Conservation (phyloP, 2,329 filamentous ascomycete species). For the Emericellopsis atlantica region DNA sequence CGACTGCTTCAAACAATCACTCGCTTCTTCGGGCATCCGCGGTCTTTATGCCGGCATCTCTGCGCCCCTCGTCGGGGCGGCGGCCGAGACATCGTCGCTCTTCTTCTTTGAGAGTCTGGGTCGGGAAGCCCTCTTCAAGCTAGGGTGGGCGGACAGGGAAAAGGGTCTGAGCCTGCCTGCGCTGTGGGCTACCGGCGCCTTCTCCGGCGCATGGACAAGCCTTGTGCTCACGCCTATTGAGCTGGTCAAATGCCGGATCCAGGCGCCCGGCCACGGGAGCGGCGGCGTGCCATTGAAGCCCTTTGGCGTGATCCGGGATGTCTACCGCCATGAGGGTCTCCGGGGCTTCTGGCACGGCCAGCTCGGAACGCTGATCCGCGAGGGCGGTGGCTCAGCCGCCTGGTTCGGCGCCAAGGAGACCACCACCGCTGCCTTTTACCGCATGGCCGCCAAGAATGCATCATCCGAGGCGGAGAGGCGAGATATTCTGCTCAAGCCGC, state of each 20-base stretch:
- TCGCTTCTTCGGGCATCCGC: slow-evolving; percentile 64
- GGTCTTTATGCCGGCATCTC: slow-evolving; percentile 88
- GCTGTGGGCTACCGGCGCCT: slow-evolving; percentile 69
- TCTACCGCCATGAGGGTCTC: slow-evolving; percentile 74
- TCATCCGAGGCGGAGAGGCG: slow-evolving; percentile 25
- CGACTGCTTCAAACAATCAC: slow-evolving; percentile 85
- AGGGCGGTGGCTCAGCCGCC: slow-evolving; percentile 83
- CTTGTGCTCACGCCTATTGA: slow-evolving; percentile 90
- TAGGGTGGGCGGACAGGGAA: slow-evolving; percentile 33
- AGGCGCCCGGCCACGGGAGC: slow-evolving; percentile 48
- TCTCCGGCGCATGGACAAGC: slow-evolving; percentile 80
- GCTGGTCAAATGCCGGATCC: slow-evolving; percentile 96
- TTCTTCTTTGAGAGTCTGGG: slow-evolving; percentile 84
- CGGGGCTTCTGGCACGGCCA: slow-evolving; percentile 92
- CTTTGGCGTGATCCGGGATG: slow-evolving; percentile 58
- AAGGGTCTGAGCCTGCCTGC: slow-evolving; percentile 60
- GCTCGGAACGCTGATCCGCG: slow-evolving; percentile 81
- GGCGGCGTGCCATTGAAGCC: slow-evolving; percentile 46
- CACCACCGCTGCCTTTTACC: slow-evolving; percentile 57
- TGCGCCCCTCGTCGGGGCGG: slow-evolving; percentile 80
- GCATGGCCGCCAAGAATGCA: slow-evolving; percentile 32
- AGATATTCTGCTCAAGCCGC: slow-evolving; percentile 30
- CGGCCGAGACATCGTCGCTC: slow-evolving; percentile 80
- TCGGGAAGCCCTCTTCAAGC: slow-evolving; percentile 48
- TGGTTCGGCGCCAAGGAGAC: slow-evolving; percentile 94